Conservation (phyloP, 441 rosid genomes). For the Syzygium malaccense region DNA sequence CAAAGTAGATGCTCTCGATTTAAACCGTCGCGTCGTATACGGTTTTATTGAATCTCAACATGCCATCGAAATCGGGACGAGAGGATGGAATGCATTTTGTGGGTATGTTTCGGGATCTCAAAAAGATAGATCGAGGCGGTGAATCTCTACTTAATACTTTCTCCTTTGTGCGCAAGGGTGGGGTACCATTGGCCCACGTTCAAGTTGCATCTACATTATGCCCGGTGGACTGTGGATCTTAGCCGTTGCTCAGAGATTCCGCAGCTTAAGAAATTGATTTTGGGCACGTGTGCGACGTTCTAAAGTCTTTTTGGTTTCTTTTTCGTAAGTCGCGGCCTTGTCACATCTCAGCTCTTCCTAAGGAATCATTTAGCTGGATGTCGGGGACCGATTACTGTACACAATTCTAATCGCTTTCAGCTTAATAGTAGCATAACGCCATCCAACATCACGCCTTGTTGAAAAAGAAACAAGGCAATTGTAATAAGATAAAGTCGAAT, state of each 20-base stretch:
- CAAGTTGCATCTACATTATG: neutral
- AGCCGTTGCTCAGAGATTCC: neutral
- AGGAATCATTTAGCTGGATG: neutral
- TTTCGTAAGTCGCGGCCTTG: neutral
- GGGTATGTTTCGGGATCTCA: neutral
- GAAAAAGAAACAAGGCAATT: neutral
- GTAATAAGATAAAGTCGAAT: neutral
- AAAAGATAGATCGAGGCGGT: neutral
- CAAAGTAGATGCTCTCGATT: neutral
- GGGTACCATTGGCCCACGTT: neutral
- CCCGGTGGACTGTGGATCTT: neutral
- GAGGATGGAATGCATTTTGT: neutral
- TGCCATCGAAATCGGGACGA: neutral
- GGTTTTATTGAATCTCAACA: neutral
- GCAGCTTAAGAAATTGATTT: neutral
- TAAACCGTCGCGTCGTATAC: rapidly evolving
- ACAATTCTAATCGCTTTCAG: neutral
- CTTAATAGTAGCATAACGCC: neutral
- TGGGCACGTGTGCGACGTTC: neutral
- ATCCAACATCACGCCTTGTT: neutral
- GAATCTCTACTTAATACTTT: neutral
- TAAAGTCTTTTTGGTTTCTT: neutral
- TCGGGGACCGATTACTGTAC: neutral
- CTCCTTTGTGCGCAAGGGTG: neutral
- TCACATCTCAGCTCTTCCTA: neutral